Evolutionary conservation across 2,329 filamentous ascomycete species (phyloP), one percentile per base, ranked within the genome.

Genomic region (Trichophyton schoenleinii): DNA sequence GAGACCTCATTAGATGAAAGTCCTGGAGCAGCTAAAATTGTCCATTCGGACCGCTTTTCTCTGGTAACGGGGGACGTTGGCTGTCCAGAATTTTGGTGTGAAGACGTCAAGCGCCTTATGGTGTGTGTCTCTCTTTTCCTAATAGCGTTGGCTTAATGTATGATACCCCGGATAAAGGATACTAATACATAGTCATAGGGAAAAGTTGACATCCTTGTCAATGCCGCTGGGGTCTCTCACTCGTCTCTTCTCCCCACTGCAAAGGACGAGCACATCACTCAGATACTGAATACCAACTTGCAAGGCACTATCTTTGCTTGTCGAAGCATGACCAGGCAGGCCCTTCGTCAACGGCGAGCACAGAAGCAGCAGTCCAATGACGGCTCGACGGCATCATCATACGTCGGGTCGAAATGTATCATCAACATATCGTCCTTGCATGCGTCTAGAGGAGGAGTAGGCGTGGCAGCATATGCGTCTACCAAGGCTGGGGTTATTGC

Each of bases 361-460:
- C 69, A 68, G 41, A 67, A 65, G 46, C 67, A 68, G n/a, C 34
- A 38, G 34, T 9, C 34, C 8, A 58, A 22, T 25, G 1, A 76
- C 79, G 59, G 80, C 83, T 1, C 80, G 84, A 18, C 84, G 88
- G 6, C 3, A 15, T 13, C 63, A 7, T 7, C 28, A 31, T 41
- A 58, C 11, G 41, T 31, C 0, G 76, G 80, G 59, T 84, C 86
- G 0, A 83, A 88, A 60, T 88, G 84, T 68, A 91, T 95, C 64
- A 85, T 95, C 72, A 95, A 95, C 69, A 77, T 96, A 22, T 85
- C 88, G 0, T 92, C 88, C 57, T 76, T 95, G 34, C 80, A 95
- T 53, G 90, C 85, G 0, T 70, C 80, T 1, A 85, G 86, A 62
- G 87, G 85, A 0, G 87, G 86, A 0, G 36, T 44, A 25, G 91